Evolutionary conservation across 192 early-diverging fungal genomes (phyloP).

Genomic region (Coemansia guatemalensis): DNA sequence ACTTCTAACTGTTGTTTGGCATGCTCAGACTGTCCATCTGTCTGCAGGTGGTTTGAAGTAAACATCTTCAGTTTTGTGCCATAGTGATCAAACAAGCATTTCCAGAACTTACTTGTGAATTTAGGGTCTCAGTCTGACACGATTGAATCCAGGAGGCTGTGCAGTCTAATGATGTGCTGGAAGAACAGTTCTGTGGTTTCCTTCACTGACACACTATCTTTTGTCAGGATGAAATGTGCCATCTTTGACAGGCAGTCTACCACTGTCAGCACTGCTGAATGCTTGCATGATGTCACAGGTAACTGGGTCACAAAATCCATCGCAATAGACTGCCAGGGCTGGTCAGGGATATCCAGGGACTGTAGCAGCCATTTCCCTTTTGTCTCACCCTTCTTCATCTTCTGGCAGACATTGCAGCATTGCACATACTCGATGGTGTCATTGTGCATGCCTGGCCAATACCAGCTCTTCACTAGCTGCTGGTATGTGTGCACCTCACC

Average conservation of each 20-base stretch:
- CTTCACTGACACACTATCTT: background rate
- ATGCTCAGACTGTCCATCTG: constrained; percentile 5
- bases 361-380: background rate
- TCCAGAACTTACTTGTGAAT: constrained; percentile 10
- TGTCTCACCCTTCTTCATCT: background rate
- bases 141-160: constrained; percentile 1
- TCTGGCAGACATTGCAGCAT: constrained; percentile 10
- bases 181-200: constrained; percentile 1
- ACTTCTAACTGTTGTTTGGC: constrained; percentile 6
- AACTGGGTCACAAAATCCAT: too few relatives aligned
- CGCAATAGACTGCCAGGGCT: background rate
- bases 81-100: background rate
- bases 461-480: background rate
- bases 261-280: constrained; percentile 1
- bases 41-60: constrained; percentile 6
- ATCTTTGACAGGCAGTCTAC: constrained; percentile 5
- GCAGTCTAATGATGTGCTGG: background rate
- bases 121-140: background rate
- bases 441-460: constrained; percentile 12
- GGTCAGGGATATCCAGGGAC: constrained; percentile 5
- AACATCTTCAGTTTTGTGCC: constrained; percentile 2
- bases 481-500: background rate
- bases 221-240: constrained; percentile 10
- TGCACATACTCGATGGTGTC: background rate
- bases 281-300: background rate